Conservation (phyloP, 345 rosid genomes). For the Rubroshorea leprosula region DNA sequence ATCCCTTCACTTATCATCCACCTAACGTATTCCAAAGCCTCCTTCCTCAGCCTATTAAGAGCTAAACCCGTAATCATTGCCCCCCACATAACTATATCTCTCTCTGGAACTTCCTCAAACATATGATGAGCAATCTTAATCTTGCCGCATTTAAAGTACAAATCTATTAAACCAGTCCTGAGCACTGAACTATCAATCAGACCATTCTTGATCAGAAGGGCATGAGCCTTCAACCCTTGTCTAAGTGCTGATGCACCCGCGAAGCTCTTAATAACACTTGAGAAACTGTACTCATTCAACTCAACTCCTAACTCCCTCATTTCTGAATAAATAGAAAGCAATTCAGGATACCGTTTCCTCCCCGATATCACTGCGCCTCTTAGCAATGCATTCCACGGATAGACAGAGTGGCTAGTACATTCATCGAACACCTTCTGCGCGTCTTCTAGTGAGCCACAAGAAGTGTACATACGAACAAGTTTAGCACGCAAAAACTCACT, state of each 20-base stretch:
- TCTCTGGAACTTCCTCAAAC: constrained; percentile 63
- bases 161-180: constrained; percentile 62
- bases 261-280: constrained; percentile 73
- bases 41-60: constrained; percentile 56
- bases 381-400: constrained; percentile 83
- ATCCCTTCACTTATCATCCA: constrained; percentile 60
- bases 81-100: constrained; percentile 79
- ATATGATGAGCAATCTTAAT: constrained; percentile 46
- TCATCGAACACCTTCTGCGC: constrained; percentile 64
- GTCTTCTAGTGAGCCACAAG: constrained; percentile 61
- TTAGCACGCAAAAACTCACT: constrained; percentile 63
- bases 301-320: constrained; percentile 70
- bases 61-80: constrained; percentile 80
- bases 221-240: constrained; percentile 71
- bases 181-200: constrained; percentile 46
- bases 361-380: constrained; percentile 79
- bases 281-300: constrained; percentile 63
- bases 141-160: constrained; percentile 82
- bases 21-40: constrained; percentile 59
- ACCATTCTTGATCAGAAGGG: constrained; percentile 66
- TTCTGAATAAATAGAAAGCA: constrained; percentile 48
- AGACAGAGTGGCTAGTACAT: constrained; percentile 41
- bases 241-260: constrained; percentile 68
- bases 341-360: constrained; percentile 49
- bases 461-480: constrained; percentile 63